Percentiles rank a stretch among this genome's conserved stretches.
Conservation (phyloP, 2,329 filamentous ascomycete species). For the Talaromyces sp. region DNA sequence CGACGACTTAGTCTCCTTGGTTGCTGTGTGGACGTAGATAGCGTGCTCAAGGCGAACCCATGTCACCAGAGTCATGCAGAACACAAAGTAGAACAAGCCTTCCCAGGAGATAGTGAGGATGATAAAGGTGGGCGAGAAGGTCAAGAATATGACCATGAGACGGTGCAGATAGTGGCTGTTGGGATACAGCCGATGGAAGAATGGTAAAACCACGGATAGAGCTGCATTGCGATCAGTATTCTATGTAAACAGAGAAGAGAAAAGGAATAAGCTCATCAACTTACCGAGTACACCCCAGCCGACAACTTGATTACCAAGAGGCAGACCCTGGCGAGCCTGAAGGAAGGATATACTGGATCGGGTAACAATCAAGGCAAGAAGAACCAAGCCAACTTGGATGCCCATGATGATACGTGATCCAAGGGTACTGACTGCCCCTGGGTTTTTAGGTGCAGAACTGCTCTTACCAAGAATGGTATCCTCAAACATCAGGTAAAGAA, state of each 20-base stretch:
- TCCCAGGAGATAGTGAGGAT: slow-evolving; percentile 98
- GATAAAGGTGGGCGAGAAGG: slow-evolving; percentile 90
- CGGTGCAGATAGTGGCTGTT: slow-evolving; percentile 90
- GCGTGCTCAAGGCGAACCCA: slow-evolving; percentile 93
- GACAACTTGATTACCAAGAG: slow-evolving; percentile 81
- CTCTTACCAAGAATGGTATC: slow-evolving; percentile 58
- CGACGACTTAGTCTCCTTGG: slow-evolving; percentile 10
- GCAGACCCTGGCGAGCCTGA: slow-evolving; percentile 81
- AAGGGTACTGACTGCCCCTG: slow-evolving; percentile 25
- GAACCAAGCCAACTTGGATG: slow-evolving; percentile 68
- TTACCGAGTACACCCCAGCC: slow-evolving; percentile 79
- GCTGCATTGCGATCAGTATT: slow-evolving; percentile 49
- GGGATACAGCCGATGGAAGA: slow-evolving; percentile 77
- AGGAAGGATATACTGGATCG: slow-evolving; percentile 81
- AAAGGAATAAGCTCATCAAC: slow-evolving; percentile 31
- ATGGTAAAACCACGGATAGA: slow-evolving; percentile 74
- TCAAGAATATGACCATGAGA: slow-evolving; percentile 83
- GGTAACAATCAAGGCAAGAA: slow-evolving; percentile 83
- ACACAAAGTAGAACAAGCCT: slow-evolving; percentile 91
- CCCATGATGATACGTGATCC: slow-evolving; percentile 51
- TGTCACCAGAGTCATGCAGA: slow-evolving; percentile 76
- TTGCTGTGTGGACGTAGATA: slow-evolving; percentile 56
- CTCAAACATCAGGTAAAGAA: slow-evolving; percentile 80
- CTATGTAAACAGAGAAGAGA: not conserved
- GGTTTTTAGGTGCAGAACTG: slow-evolving; percentile 28